Evolutionary conservation across 1,284 basidiomycete species (phyloP), one percentile per base, ranked within the genome.

Genomic region (Phlebopus sp.): DNA sequence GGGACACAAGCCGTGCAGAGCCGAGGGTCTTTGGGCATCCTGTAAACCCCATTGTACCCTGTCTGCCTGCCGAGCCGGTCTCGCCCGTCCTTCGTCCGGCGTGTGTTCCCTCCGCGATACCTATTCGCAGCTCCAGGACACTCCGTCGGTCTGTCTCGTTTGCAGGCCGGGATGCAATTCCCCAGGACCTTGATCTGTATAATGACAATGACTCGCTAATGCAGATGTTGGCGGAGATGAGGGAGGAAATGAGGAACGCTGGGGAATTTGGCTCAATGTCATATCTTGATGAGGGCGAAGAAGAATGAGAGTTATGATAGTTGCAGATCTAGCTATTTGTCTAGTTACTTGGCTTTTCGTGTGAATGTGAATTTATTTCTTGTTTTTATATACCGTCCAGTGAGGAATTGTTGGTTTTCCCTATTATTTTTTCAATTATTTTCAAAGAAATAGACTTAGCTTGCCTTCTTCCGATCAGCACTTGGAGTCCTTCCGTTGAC

Each of bases 111-210:
- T n/a, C 41, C 2, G 36, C 27, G 6, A 15, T 34, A 9, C 4
- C 44, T 3, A 27, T 0, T 4, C 37, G 30, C 34, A 36, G n/a
- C 5, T 44, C 55, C 1, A 51, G 39, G 21, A 21, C 39, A 9
- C 45, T 66, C 7, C 65, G 60, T 32, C 62, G 65, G 25, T 64
- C 62, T 5, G 52, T n/a, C 32, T 66, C 64, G 15, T 54, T 53
- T 4, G 52, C 53, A 5, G 58, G 52, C 3, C 49, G 53, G 52
- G 36, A 53, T 19, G 14, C 19, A 1, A 23, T 35, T 3, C 23
- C 37, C 19, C 25, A 32, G n/a, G 29, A 41, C 14, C 10, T 30
- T 9, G 32, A 15, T 9, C 30, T 29, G 11, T 11, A 14, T 3
- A 15, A 38, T 4, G 44, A 38, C 1, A 46, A 42, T 9, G 53